A percentile compares a stretch with the other conserved stretches of the same genome.
These are phyloP conservation scores for Chaetomiaceae sp. DNA, from an alignment of 2,329 filamentous ascomycete species.

Conservation along the genomic window DNA sequence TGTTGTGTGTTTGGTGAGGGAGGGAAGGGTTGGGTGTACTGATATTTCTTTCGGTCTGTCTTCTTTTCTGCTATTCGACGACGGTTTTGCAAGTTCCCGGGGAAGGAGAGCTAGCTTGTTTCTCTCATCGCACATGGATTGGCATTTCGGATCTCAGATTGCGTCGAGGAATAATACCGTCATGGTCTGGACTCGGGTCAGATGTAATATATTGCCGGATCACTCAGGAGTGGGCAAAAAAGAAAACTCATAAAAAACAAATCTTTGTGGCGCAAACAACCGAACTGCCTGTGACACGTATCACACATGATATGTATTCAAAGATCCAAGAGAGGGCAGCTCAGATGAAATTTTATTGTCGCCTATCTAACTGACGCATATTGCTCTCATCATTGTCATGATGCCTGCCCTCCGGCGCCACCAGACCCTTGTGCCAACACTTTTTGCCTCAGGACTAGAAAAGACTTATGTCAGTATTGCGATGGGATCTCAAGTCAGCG, in stretches of 20 bases:
- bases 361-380: no score
- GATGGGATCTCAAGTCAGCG: no score
- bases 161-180: background rate
- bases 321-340: no score
- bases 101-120: background rate
- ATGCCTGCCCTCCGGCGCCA: conserved; percentile 20
- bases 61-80: background rate
- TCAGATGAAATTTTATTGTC: no score
- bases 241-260: background rate
- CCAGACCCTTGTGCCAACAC: conserved; percentile 29
- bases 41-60: background rate
- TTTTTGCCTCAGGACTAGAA: conserved; percentile 39
- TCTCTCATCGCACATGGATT: background rate
- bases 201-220: no score
- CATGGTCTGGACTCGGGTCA: background rate
- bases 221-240: no score
- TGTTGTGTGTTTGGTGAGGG: background rate
- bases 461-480: no score
- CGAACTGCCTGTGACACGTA: no score
- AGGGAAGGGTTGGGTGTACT: background rate
- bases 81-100: background rate
- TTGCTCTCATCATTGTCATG: no score
- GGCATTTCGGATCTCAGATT: background rate
- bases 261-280: no score
- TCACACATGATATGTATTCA: no score